These are phyloP conservation scores for Nicotiana tabacum DNA, from an alignment of 257 asterid species.

Conservation along the genomic window DNA sequence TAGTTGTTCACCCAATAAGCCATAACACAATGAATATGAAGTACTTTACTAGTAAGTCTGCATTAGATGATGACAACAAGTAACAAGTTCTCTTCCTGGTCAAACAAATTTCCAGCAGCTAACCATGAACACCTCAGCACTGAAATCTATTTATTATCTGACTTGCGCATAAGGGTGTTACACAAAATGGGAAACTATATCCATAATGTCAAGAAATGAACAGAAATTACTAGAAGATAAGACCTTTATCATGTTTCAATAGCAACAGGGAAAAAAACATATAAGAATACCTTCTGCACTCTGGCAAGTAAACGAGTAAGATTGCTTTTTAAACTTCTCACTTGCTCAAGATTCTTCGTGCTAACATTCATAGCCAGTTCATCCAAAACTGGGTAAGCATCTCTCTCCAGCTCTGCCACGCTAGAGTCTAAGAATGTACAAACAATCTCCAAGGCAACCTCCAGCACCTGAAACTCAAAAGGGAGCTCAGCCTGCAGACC, in stretches of 20 bases:
- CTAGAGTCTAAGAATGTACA: slow-evolving; percentile 73
- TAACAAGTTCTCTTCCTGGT: not conserved
- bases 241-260: not conserved
- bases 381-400: slow-evolving; percentile 92
- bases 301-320: slow-evolving; percentile 91
- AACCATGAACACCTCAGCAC: not conserved
- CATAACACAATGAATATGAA: not conserved
- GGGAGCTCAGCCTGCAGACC: slow-evolving; percentile 89
- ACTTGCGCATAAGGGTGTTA: not conserved
- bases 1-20: not conserved
- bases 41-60: not conserved
- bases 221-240: too few relatives aligned
- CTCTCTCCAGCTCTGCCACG: slow-evolving; percentile 89
- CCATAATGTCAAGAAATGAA: too few relatives aligned
- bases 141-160: not conserved
- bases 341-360: slow-evolving; percentile 91
- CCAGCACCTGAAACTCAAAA: slow-evolving; percentile 96
- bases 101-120: not conserved
- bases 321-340: slow-evolving; percentile 88
- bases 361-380: slow-evolving; percentile 90
- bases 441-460: slow-evolving; percentile 89
- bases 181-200: not conserved
- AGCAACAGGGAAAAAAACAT: slow-evolving; percentile 7
- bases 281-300: slow-evolving; percentile 73
- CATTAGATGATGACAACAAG: not conserved